Percentiles rank a stretch among this genome's conserved stretches.
These are phyloP conservation scores for Euclidium syriacum DNA, from an alignment of 345 rosid species.

Conservation along the genomic window DNA sequence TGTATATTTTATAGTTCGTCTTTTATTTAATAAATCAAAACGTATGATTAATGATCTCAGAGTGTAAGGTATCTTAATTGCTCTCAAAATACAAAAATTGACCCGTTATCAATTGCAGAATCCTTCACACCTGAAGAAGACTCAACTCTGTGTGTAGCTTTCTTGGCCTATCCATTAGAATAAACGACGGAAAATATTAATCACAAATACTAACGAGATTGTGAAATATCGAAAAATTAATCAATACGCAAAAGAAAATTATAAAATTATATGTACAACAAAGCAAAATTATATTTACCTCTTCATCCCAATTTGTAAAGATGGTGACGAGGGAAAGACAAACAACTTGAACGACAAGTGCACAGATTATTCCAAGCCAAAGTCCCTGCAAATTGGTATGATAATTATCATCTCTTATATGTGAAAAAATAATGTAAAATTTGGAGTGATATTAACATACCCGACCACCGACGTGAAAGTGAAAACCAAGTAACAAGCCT, in stretches of 20 bases:
- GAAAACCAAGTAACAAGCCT: conserved; percentile 37
- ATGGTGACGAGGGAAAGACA: conserved; percentile 12
- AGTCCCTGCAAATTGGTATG: conserved; percentile 22
- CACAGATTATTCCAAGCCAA: conserved; percentile 44
- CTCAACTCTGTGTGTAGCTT: conserved; percentile 24
- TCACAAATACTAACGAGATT: too few species aligned
- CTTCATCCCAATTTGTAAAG: conserved; percentile 30
- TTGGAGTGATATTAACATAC: conserved; percentile 6
- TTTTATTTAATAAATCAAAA: background rate
- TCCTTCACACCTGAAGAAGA: conserved; percentile 3
- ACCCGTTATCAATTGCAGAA: background rate
- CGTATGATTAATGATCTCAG: background rate
- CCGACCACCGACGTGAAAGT: conserved; percentile 33
- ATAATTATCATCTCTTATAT: too few species aligned
- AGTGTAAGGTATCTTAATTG: background rate
- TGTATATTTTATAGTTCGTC: too few species aligned
- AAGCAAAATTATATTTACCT: background rate
- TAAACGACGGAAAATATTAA: too few species aligned
- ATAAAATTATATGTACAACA: too few species aligned
- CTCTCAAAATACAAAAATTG: conserved; percentile 7
- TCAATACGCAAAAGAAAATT: background rate
- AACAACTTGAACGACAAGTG: conserved; percentile 37
- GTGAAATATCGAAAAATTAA: background rate
- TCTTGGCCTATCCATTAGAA: conserved; percentile 19
- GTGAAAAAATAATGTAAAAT: too few species aligned